A percentile compares a stretch with the other conserved stretches of the same genome.
phyloP scores from a whole-genome alignment of 73 alveolate species.

The Paramecium biaurelia region DNA sequence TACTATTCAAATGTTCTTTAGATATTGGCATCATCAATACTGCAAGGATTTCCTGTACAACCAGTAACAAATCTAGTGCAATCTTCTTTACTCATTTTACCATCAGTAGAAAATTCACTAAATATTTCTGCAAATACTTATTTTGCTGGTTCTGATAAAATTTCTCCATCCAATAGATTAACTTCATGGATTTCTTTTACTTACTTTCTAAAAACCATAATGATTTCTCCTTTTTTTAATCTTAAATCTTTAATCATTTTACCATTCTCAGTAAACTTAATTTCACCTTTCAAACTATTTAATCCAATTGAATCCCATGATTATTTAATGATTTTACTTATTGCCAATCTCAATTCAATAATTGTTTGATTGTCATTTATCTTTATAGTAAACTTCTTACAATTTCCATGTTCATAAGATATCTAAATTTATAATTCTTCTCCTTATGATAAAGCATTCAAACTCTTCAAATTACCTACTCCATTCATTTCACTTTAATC shows the following conservation, averaged over 20 bases:
- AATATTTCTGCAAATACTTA: constrained; percentile 73
- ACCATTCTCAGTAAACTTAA: constrained; percentile 85
- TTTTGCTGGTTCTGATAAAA: constrained; percentile 69
- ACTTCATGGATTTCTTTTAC: constrained; percentile 58
- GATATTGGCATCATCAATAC: constrained; percentile 72
- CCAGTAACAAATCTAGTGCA: constrained; percentile 75
- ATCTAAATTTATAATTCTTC: constrained; percentile 59
- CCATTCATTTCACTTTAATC: constrained; percentile 85
- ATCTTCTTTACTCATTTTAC: constrained; percentile 72
- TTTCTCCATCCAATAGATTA: constrained; percentile 5
- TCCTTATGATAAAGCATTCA: constrained; percentile 64
- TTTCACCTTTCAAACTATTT: constrained; percentile 67
- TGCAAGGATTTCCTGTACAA: constrained; percentile 80
- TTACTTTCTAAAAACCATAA: neutral
- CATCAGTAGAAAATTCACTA: constrained; percentile 70
- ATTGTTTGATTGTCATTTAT: constrained; percentile 78
- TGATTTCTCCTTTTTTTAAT: constrained; percentile 54
- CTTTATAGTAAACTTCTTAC: constrained; percentile 69
- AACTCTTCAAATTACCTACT: constrained; percentile 79
- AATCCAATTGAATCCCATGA: constrained; percentile 71
- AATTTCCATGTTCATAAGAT: constrained; percentile 60
- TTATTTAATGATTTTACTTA: constrained; percentile 66
- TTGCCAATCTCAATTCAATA: constrained; percentile 79
- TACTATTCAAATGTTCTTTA: constrained; percentile 63
- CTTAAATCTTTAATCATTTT: constrained; percentile 79